Evolutionary conservation across 768 basidiomycete genomes (phyloP), one percentile per base, ranked within the genome.

Genomic region (Leccinum barrowsii): DNA sequence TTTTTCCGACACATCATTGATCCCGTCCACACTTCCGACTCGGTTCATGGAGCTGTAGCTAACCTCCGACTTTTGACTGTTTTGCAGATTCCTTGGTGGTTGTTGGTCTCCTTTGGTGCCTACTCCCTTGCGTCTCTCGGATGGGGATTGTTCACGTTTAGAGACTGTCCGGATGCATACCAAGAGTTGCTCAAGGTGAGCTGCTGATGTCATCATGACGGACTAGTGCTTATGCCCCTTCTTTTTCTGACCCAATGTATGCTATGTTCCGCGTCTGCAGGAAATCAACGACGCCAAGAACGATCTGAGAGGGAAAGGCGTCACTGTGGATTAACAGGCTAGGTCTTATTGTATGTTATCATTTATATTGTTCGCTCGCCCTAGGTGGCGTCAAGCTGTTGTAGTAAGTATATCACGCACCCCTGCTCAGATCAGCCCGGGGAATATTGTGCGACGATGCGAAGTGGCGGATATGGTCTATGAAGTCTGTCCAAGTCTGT

Each of bases 81-180:
- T 28, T 44, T 5, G 10, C 56, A 91, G 90, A 71, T 92, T 30
- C 90, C 90, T 3, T 93, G 87, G 86, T 92, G 89, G 89, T 66
- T 90, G 8, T 80, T 92, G 12, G 85, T 92, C 2, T 77, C 86
- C 2, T 90, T 90, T 62, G 91, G 91, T 12, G 84, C 90, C 2
- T 92, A 89, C 69, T 87, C 87, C 17, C 80, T 92, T 11, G 84
- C 84, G 75, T 87, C 85, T 10, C 82, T 92, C 19, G 90, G 91
- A 10, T 82, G 83, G 80, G 90, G 90, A 2, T 67, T 92, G 46
- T 80, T 84, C 63, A 85, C 85, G 2, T 87, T 90, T 65, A 75
- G 82, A 65, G 90, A 92, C 63, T 89, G 89, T 68, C 86, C 89
- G 42, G 89, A 92, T 63, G 90, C 90, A 5, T 89, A 92, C 63